Percentiles rank a stretch among this genome's conserved stretches.
These are phyloP conservation scores for Aspergillus floridensis DNA, from an alignment of 2,329 filamentous ascomycete genomes.

Conservation along the genomic window DNA sequence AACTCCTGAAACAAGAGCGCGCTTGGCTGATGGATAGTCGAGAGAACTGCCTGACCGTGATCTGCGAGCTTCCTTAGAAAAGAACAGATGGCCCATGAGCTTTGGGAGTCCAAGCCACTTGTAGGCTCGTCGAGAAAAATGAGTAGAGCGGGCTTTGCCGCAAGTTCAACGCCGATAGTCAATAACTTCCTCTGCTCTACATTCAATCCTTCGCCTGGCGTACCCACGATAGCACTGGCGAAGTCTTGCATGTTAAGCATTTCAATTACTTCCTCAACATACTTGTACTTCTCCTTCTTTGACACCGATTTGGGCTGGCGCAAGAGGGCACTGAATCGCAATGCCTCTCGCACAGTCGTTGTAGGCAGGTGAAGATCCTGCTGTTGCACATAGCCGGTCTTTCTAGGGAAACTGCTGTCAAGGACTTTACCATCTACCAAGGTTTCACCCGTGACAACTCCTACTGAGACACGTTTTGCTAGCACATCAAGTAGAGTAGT, in stretches of 20 bases:
- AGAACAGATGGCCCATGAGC: slow-evolving; percentile 82
- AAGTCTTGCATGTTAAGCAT: slow-evolving; percentile 86
- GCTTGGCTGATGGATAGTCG: slow-evolving; percentile 93
- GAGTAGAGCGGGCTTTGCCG: slow-evolving; percentile 79
- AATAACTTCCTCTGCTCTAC: slow-evolving; percentile 66
- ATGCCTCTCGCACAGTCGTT: slow-evolving; percentile 79
- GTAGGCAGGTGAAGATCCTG: slow-evolving; percentile 78
- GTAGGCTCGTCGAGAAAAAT: slow-evolving; percentile 93
- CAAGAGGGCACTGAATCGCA: slow-evolving; percentile 79
- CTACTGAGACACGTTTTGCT: slow-evolving; percentile 58
- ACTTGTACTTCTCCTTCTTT: slow-evolving; percentile 71
- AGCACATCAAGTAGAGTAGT: slow-evolving; percentile 60
- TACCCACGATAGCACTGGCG: slow-evolving; percentile 81
- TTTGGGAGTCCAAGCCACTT: slow-evolving; percentile 84
- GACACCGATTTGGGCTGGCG: slow-evolving; percentile 73
- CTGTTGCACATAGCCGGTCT: slow-evolving; percentile 67
- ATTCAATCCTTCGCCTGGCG: slow-evolving; percentile 71
- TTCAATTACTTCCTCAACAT: slow-evolving; percentile 77
- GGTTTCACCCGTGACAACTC: slow-evolving; percentile 65
- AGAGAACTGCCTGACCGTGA: slow-evolving; percentile 81
- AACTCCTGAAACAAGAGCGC: slow-evolving; percentile 87
- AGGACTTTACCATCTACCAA: slow-evolving; percentile 60
- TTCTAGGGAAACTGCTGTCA: slow-evolving; percentile 60
- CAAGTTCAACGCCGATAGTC: slow-evolving; percentile 89
- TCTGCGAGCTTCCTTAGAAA: slow-evolving; percentile 86